Evolutionary conservation across 2,329 filamentous ascomycete species (phyloP), one percentile per base, ranked within the genome.

Genomic region (Epichloe sp.): DNA sequence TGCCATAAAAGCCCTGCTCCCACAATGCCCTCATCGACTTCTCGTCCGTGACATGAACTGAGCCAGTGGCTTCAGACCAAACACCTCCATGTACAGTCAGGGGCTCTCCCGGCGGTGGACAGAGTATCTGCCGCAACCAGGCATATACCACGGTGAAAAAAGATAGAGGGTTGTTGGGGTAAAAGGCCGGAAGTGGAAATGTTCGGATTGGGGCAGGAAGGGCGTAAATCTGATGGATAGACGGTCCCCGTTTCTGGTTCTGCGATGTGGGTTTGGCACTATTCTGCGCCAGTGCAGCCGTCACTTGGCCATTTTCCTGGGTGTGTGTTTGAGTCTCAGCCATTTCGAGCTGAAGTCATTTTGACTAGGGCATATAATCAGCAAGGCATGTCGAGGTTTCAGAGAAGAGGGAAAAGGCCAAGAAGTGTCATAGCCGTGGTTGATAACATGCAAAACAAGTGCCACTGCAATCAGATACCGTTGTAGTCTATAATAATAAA

Each of bases 1-100:
- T 96, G 46, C 94, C 94, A 67, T 91, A 98, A 69, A 98, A 98
- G 5, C 93, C 93, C 71, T 94, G 88, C 67, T 95, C 87, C 93
- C 94, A 98, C 23, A 98, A 69, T 1, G 84, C 88, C 50, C 85
- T 77, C 55, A 94, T 83, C 3, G 88, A 83, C 51, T 76, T 74
- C 26, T 81, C 73, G 64, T 96, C 85, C 17, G 81, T 88, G 52
- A 98, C 76, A 63, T 95, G 88, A 15, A 98, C 78, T 0, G 89
- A 93, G 34, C 83, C 80, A 3, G 88, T 94, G 52, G 84, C 79
- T 2, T 79, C 69, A n/a, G 88, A 91, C 75, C 91, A 96, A 57
- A 85, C 78, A 48, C 85, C 91, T 47, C 78, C 71, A 63, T 93
- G 85, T 42, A 82, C 69, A 38, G 78, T 70, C 11, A 78, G 72